Base-by-base conservation (phyloP, 202 grass and related monocot genomes). In the Carex arenaria region DNA sequence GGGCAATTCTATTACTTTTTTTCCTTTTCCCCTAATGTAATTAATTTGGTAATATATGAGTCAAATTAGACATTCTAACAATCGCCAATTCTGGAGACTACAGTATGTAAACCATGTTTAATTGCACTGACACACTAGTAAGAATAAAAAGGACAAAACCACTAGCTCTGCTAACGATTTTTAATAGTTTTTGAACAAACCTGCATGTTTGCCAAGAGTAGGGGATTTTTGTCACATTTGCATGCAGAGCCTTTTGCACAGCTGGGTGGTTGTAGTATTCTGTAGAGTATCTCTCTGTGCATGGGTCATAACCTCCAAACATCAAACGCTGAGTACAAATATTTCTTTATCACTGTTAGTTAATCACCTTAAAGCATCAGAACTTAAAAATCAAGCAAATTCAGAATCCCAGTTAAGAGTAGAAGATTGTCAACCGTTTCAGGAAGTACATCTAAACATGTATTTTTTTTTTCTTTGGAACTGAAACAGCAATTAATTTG, bases 181-280 rank as follows among this genome's bases (percentile, higher is more conserved):
- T 67, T 14, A 38, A 67, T 22, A 22, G 3, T 5, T 12, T 47
- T 71, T 71, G 26, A 30, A 67, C 1, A 23, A 65, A 97, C 94
- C 91, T 97, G 92, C 94, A 97, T 53, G 87, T 90, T 1, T 77
- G 17, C 92, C 94, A 94, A 14, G 81, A 15, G 79, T 97, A 97
- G 12, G 91, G 88, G 15, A 97, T 85, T 3, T 83, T 87, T 51
- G 89, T 93, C 40, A 87, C 70, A 82, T 97, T 97, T 71, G 95
- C 95, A 78, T 93, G 95, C 70, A 94, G 90, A 28, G 92, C 95
- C 22, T 19, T 85, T 34, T 97, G 95, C 84, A 97, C 95, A 49
- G 90, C 90, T 47, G 61, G 87, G 30, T 28, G 82, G 61, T 97
- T 94, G 65, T 91, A 97, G 69, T 97, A 94, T 23, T 60, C 45